These are phyloP conservation scores for Petasospora fabianii DNA, from an alignment of 1,139 yeast genomes.

Conservation along the genomic window DNA sequence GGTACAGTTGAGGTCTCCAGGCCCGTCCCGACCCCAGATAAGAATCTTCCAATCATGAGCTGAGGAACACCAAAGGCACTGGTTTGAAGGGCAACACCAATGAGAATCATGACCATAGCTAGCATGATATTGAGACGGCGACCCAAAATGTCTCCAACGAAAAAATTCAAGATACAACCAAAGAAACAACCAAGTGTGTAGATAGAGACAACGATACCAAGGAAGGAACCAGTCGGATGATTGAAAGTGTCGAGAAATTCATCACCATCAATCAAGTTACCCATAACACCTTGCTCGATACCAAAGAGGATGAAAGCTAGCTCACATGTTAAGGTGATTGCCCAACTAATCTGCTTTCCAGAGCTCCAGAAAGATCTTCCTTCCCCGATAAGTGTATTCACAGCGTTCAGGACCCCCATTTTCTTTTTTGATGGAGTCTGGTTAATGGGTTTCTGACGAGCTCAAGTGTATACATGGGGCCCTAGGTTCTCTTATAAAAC, in stretches of 20 bases:
- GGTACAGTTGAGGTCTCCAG: conserved; percentile 78
- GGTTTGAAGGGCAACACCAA: conserved; percentile 66
- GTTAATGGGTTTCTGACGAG: too few relatives aligned
- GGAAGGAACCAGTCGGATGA: conserved; percentile 9
- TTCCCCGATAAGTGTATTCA: conserved; percentile 6
- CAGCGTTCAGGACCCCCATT: conserved; percentile 1
- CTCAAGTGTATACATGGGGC: too few relatives aligned
- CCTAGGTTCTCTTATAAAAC: too few relatives aligned
- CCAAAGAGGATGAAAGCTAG: conserved; percentile 72
- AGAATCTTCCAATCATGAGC: conserved; percentile 67
- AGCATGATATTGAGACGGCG: conserved; percentile 59
- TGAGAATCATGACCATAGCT: conserved; percentile 56
- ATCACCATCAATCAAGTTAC: conserved; percentile 61
- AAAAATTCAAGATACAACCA: conserved; percentile 65
- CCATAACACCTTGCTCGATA: conserved; percentile 79
- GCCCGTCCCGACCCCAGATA: conserved; percentile 81
- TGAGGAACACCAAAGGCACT: conserved; percentile 61
- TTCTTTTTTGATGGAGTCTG: too few relatives aligned
- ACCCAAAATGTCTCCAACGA: conserved; percentile 61
- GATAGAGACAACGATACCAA: conserved; percentile 69
- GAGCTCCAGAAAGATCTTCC: conserved; percentile 12
- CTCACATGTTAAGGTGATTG: conserved; percentile 56
- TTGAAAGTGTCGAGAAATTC: conserved; percentile 36
- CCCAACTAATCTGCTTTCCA: conserved; percentile 37
- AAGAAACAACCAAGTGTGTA: conserved; percentile 76